Conservation (phyloP, 805 yeast species). For the Candida pseudoglaebosa region DNA sequence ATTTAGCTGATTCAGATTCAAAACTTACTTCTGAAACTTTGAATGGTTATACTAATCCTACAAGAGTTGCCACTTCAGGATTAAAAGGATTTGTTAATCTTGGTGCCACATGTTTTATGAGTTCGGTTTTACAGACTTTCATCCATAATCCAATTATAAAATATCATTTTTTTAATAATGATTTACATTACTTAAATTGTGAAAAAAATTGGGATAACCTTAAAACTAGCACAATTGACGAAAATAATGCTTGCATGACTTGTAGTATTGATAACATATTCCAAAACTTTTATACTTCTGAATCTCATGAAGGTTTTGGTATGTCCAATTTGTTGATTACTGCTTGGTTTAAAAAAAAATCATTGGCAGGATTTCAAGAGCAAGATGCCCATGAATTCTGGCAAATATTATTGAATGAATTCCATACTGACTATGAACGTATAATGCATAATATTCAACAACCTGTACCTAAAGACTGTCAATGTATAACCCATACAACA, state of each 20-base stretch:
- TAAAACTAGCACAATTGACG: conserved; percentile 23
- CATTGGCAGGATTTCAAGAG: conserved; percentile 92
- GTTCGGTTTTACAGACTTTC: conserved; percentile 83
- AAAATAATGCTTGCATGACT: conserved; percentile 57
- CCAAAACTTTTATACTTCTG: conserved; percentile 65
- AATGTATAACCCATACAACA: conserved; percentile 76
- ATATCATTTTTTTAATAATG: conserved; percentile 66
- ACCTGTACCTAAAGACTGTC: conserved; percentile 37
- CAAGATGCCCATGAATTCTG: conserved; percentile 99
- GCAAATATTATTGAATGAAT: conserved; percentile 84
- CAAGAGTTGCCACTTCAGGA: conserved; percentile 63
- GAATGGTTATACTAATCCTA: conserved; percentile 34
- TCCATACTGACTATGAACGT: conserved; percentile 47
- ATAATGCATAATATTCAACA: conserved; percentile 9
- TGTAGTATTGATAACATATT: conserved; percentile 83
- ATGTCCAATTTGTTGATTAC: conserved; percentile 77
- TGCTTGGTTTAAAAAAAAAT: conserved; percentile 80
- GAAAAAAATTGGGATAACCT: conserved; percentile 16
- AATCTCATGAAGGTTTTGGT: conserved; percentile 66
- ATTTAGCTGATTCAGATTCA: conserved; percentile 8
- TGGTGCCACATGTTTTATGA: conserved; percentile 98
- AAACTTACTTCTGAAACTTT: neutral
- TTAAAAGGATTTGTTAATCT: conserved; percentile 84
- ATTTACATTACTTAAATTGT: conserved; percentile 60
- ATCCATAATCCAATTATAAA: conserved; percentile 88